Conservation (phyloP, 768 basidiomycete genomes). For the Mrakia blollopis region DNA sequence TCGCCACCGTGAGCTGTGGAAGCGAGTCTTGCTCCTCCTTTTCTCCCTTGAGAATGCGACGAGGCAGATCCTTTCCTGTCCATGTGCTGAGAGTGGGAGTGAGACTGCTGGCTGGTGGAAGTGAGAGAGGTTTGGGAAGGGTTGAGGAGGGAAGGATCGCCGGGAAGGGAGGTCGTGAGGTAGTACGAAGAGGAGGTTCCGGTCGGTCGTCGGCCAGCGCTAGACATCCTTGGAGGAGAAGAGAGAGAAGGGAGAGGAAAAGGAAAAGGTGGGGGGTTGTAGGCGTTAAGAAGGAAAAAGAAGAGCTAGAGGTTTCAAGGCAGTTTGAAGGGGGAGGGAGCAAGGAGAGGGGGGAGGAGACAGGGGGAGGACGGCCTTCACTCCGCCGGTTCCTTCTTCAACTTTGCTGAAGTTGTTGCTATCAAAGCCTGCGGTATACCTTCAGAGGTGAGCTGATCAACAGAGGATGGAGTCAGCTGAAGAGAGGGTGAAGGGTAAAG, state of each 20-base stretch:
- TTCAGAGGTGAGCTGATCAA: no score
- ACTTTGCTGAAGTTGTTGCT: no score
- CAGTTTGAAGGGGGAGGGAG: not conserved
- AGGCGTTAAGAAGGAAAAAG: not conserved
- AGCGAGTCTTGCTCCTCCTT: not conserved
- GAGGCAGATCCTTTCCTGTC: not conserved
- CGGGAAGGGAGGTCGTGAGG: not conserved
- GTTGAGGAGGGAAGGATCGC: not conserved
- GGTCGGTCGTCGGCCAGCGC: not conserved
- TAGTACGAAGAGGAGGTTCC: not conserved
- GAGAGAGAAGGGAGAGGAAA: constrained; percentile 36
- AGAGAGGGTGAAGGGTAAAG: no score
- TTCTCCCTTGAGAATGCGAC: not conserved
- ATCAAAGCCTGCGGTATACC: no score
- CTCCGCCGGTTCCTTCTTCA: no score
- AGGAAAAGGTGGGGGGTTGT: not conserved
- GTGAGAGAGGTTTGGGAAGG: not conserved
- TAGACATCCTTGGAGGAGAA: constrained; percentile 18
- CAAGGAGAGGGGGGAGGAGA: not conserved
- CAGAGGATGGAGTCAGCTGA: no score
- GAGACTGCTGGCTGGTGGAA: not conserved
- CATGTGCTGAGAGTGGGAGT: no score
- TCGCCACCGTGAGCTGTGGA: not conserved
- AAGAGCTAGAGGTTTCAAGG: not conserved
- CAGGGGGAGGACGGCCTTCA: not conserved